Evolutionary conservation across 164 flowering plant genomes (phyloP).

Genomic region (Vitis vinifera): DNA sequence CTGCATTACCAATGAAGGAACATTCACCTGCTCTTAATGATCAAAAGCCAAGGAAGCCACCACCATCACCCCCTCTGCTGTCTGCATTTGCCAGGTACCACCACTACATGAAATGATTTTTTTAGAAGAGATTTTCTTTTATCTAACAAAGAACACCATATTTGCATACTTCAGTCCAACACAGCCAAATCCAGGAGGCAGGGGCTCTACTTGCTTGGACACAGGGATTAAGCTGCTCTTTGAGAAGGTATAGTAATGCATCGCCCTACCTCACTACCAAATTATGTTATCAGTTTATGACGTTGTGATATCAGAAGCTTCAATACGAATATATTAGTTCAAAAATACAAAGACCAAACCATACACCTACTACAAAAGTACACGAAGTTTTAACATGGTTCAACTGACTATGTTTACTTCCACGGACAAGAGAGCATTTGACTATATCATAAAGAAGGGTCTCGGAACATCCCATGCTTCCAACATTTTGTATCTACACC

Average conservation of each 20-base stretch:
- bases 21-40: constrained; percentile 53
- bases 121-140: no score
- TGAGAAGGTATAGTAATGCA: constrained; percentile 55
- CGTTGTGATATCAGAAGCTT: background rate
- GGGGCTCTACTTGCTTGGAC: constrained; percentile 98
- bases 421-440: no score
- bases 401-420: no score
- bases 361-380: no score
- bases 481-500: no score
- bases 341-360: no score
- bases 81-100: constrained; percentile 91
- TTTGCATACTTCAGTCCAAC: constrained; percentile 62
- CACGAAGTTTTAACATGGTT: no score
- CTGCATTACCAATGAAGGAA: constrained; percentile 90
- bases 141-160: no score
- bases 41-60: constrained; percentile 51
- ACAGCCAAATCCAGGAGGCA: constrained; percentile 82
- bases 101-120: background rate
- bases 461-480: no score
- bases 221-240: constrained; percentile 86
- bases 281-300: background rate
- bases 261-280: background rate
- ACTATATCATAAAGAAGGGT: no score
- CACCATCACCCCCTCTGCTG: constrained; percentile 59
- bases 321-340: background rate